A percentile compares a stretch with the other conserved stretches of the same genome.
phyloP scores from a whole-genome alignment of 495 filamentous ascomycete genomes.

The Thozetella sp. region DNA sequence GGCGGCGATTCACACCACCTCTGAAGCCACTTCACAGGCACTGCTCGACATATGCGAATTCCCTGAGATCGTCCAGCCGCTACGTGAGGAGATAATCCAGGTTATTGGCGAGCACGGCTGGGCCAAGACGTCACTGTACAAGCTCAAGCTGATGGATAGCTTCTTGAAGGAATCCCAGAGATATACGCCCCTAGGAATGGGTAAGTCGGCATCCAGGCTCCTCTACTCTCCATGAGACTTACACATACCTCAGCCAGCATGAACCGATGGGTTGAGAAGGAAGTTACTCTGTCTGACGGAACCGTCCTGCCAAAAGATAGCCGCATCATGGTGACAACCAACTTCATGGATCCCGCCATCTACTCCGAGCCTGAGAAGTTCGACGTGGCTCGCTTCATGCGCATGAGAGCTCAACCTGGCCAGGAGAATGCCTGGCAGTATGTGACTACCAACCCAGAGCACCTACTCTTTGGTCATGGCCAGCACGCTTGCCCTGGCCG shows the following conservation, averaged over 20 bases:
- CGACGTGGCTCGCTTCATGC: conserved; percentile 48
- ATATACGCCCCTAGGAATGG: conserved; percentile 26
- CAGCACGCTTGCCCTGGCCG: conserved; percentile 52
- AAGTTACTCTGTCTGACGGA: conserved; percentile 46
- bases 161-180: conserved; percentile 46
- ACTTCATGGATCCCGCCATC: conserved; percentile 37
- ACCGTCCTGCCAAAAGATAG: conserved; percentile 52
- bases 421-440: conserved; percentile 46
- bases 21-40: conserved; percentile 31
- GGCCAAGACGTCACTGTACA: conserved; percentile 48
- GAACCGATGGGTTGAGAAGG: conserved; percentile 36
- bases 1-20: conserved; percentile 37
- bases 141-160: conserved; percentile 54
- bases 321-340: conserved; percentile 32
- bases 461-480: conserved; percentile 52
- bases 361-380: conserved; percentile 43
- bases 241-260: conserved; percentile 34
- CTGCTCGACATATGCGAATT: conserved; percentile 39
- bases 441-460: conserved; percentile 43
- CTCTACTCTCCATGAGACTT: too few relatives aligned
- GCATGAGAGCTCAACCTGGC: conserved; percentile 41
- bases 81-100: conserved; percentile 39
- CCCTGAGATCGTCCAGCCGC: conserved; percentile 32
- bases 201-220: too few relatives aligned
- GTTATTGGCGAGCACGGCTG: conserved; percentile 35